These are phyloP conservation scores for Pythium scleroteichum DNA, from an alignment of 352 stramenopile species.

Conservation along the genomic window DNA sequence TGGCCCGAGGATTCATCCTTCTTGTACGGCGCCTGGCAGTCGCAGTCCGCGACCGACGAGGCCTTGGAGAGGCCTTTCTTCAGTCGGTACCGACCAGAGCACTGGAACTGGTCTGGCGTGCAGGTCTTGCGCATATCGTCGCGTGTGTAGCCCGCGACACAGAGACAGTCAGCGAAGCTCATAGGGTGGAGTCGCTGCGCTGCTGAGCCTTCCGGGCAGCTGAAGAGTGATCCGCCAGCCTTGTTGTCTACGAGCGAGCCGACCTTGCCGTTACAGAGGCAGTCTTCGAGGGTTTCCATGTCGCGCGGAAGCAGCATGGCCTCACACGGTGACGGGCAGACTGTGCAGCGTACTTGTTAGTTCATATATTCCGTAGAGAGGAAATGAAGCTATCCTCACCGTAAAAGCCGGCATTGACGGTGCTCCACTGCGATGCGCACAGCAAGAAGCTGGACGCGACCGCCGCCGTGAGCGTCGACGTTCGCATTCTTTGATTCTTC, in stretches of 20 bases:
- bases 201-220: conserved; percentile 37
- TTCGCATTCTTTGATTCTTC: conserved; percentile 10
- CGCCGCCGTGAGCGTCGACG: conserved; percentile 6
- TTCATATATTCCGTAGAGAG: not conserved
- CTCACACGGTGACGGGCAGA: conserved; percentile 64
- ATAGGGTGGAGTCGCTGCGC: conserved; percentile 34
- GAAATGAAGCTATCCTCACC: conserved; percentile 8
- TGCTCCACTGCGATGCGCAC: conserved; percentile 12
- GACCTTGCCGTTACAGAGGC: conserved; percentile 43
- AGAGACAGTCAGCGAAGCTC: conserved; percentile 48
- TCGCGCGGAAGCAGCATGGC: conserved; percentile 81
- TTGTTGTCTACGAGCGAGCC: conserved; percentile 19
- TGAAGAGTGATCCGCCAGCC: conserved; percentile 18
- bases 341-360: conserved; percentile 18
- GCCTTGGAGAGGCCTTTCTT: conserved; percentile 32
- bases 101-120: conserved; percentile 46
- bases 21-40: conserved; percentile 71
- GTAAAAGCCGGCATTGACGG: conserved; percentile 17
- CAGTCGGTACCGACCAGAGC: conserved; percentile 57
- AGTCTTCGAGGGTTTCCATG: conserved; percentile 81
- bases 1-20: conserved; percentile 58
- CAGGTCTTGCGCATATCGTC: conserved; percentile 42
- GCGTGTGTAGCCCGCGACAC: conserved; percentile 31
- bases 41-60: conserved; percentile 67
- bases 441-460: conserved; percentile 4